Conservation (phyloP, 345 rosid genomes). For the Zanthoxylum bungeanum region DNA sequence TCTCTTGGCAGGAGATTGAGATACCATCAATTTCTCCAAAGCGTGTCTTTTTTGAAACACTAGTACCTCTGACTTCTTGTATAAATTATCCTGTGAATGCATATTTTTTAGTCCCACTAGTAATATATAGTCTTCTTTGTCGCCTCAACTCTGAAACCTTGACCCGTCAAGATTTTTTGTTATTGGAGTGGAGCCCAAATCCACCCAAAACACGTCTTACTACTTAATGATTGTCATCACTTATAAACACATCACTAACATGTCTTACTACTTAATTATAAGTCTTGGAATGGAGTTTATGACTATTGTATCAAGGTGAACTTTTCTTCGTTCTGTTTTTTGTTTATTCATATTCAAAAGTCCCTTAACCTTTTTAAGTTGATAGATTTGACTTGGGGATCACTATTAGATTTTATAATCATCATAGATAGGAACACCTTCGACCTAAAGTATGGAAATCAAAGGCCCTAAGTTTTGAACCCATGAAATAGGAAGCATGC, state of each 20-base stretch:
- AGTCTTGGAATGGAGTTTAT: too few species aligned
- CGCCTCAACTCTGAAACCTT: too few species aligned
- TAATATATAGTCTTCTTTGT: too few species aligned
- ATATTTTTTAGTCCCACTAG: too few species aligned
- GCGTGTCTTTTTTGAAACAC: neutral
- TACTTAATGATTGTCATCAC: too few species aligned
- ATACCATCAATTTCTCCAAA: neutral
- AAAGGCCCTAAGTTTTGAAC: neutral
- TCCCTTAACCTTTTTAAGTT: neutral
- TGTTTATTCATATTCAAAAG: too few species aligned
- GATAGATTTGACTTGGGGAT: neutral
- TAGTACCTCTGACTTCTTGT: neutral
- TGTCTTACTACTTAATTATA: too few species aligned
- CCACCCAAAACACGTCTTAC: too few species aligned
- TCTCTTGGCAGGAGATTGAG: neutral
- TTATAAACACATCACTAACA: too few species aligned
- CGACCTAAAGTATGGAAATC: neutral
- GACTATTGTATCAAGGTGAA: neutral
- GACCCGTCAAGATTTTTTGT: too few species aligned
- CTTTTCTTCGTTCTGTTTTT: neutral
- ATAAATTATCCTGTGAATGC: neutral
- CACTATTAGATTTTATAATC: neutral
- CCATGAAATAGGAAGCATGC: neutral
- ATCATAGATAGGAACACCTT: too few species aligned
- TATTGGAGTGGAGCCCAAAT: too few species aligned